These are phyloP conservation scores for Raddia distichophylla DNA, from an alignment of 176 grass and related monocot species.

Conservation along the genomic window DNA sequence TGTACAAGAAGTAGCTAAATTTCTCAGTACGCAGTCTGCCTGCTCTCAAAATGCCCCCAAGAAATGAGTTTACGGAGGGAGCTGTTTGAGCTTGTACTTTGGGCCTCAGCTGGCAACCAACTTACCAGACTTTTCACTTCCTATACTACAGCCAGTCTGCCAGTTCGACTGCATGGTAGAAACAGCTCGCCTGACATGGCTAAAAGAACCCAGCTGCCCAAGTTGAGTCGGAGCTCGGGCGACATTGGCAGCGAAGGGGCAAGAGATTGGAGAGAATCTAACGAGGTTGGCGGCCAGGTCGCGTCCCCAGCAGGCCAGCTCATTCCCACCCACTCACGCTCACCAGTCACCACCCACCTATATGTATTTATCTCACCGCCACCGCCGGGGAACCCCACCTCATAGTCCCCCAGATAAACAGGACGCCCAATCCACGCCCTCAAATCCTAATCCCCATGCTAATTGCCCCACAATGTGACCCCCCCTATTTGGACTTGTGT, in stretches of 20 bases:
- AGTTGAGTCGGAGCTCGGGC: background rate
- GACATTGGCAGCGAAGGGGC: background rate
- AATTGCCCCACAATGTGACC: background rate
- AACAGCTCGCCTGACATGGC: background rate
- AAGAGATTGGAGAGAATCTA: slow-evolving; percentile 29
- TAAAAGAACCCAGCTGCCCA: background rate
- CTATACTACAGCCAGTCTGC: slow-evolving; percentile 5
- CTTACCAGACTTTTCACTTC: slow-evolving; percentile 4
- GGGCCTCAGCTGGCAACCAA: background rate
- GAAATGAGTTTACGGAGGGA: slow-evolving; percentile 15
- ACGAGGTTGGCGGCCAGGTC: background rate
- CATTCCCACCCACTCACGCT: slow-evolving; percentile 10
- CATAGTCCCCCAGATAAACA: slow-evolving; percentile 9
- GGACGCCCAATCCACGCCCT: background rate
- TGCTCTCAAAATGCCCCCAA: background rate
- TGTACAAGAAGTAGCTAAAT: background rate
- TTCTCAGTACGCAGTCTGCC: background rate
- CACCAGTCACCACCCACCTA: background rate
- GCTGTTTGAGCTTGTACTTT: background rate
- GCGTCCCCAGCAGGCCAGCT: slow-evolving; percentile 6
- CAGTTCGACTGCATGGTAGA: background rate
- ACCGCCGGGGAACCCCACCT: background rate
- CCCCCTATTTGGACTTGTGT: background rate
- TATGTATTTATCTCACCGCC: slow-evolving; percentile 12
- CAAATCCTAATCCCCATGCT: background rate